Conservation (phyloP, 1,284 basidiomycete genomes). For the Apiotrichum veenhuisii region DNA sequence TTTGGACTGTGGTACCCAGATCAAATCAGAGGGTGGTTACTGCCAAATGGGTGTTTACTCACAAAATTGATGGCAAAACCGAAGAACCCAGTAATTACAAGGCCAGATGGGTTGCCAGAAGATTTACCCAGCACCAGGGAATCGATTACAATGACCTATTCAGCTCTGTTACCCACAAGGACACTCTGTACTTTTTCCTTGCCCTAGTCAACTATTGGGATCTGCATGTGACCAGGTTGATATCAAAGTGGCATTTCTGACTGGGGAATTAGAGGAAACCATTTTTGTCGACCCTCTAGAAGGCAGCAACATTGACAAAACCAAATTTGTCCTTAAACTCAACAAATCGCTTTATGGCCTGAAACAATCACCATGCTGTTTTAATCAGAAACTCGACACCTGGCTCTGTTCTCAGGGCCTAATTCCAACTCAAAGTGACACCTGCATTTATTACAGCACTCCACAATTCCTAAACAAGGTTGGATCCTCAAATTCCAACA, state of each 20-base stretch:
- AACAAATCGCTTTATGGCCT: constrained; percentile 31
- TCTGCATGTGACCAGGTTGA: constrained; percentile 30
- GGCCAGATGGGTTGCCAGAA: constrained; percentile 19
- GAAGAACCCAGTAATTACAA: constrained; percentile 14
- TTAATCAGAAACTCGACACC: constrained; percentile 17
- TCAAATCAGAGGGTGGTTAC: neutral
- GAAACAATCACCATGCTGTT: constrained; percentile 26
- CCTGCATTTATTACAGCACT: too few relatives aligned
- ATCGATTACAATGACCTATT: constrained; percentile 24
- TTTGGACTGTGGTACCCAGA: constrained; percentile 11
- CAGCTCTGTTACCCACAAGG: constrained; percentile 25
- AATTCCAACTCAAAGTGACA: neutral
- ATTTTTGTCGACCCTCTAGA: constrained; percentile 24
- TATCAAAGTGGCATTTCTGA: constrained; percentile 17
- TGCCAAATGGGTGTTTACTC: constrained; percentile 15
- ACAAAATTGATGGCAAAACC: constrained; percentile 18
- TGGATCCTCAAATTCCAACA: too few relatives aligned
- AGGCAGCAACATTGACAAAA: constrained; percentile 9
- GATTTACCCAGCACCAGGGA: constrained; percentile 13
- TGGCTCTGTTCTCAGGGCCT: neutral
- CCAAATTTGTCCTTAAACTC: constrained; percentile 13
- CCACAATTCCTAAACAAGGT: too few relatives aligned
- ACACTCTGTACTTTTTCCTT: constrained; percentile 22
- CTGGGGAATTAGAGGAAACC: constrained; percentile 17
- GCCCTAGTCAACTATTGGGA: constrained; percentile 23